Conservation (phyloP, 352 stramenopile species). For the Thraustochytrium striatum region DNA sequence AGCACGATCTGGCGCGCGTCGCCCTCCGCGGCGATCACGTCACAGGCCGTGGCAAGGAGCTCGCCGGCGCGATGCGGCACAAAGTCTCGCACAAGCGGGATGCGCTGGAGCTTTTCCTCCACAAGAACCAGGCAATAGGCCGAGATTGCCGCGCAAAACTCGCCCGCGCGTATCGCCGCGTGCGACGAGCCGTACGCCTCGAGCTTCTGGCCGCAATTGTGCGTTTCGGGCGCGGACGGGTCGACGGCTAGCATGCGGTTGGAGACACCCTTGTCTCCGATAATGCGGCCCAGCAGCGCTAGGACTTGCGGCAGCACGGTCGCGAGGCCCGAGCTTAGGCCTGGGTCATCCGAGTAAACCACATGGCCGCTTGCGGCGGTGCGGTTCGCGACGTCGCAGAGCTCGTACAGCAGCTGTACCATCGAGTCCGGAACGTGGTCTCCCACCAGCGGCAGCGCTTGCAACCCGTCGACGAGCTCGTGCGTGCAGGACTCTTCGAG, state of each 20-base stretch:
- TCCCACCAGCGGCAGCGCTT: slow-evolving; percentile 36
- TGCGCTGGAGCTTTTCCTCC: neutral
- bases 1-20: neutral
- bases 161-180: neutral
- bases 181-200: neutral
- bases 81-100: slow-evolving; percentile 27
- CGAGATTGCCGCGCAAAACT: slow-evolving; percentile 8
- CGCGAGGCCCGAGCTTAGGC: neutral
- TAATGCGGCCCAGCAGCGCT: neutral
- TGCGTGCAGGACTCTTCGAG: neutral
- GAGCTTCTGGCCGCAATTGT: slow-evolving; percentile 18
- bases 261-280: neutral
- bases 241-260: neutral
- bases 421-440: slow-evolving; percentile 27
- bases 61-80: slow-evolving; percentile 23
- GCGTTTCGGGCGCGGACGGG: neutral
- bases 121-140: neutral
- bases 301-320: neutral
- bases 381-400: neutral
- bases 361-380: slow-evolving; percentile 8
- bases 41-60: slow-evolving; percentile 29
- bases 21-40: neutral
- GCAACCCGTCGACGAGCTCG: neutral
- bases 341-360: neutral
- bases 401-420: neutral